These are phyloP conservation scores for Amanita pseudoporphyria DNA, from an alignment of 768 basidiomycete genomes.

Conservation along the genomic window DNA sequence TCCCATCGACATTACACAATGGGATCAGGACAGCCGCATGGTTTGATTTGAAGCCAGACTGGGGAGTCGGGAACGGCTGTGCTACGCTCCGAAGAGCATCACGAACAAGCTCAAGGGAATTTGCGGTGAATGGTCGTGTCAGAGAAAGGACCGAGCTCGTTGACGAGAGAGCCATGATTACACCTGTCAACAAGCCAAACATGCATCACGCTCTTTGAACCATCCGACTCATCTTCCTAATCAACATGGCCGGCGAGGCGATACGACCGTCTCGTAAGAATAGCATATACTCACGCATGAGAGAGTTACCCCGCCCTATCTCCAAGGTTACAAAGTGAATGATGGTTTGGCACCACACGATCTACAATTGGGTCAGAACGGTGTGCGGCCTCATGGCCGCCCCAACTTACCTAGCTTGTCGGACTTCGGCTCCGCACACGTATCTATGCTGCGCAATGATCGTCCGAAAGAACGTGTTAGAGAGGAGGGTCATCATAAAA, in stretches of 20 bases:
- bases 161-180: slow-evolving; percentile 4
- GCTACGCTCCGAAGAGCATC: slow-evolving; percentile 12
- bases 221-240: background rate
- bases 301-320: slow-evolving; percentile 11
- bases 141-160: slow-evolving; percentile 10
- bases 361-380: too few relatives aligned
- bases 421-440: slow-evolving; percentile 9
- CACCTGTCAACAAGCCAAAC: too few relatives aligned
- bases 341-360: background rate
- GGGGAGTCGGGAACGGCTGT: slow-evolving; percentile 4
- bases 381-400: background rate
- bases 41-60: slow-evolving; percentile 13
- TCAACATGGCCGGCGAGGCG: background rate
- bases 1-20: slow-evolving; percentile 62
- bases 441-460: slow-evolving; percentile 11
- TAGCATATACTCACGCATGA: too few relatives aligned
- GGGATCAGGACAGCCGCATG: slow-evolving; percentile 71
- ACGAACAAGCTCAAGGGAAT: slow-evolving; percentile 23
- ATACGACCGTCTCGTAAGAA: too few relatives aligned
- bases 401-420: slow-evolving; percentile 15
- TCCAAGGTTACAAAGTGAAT: slow-evolving; percentile 9
- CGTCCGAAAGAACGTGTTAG: slow-evolving; percentile 13
- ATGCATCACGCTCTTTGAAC: background rate
- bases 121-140: slow-evolving; percentile 31
- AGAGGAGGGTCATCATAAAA: slow-evolving; percentile 10